Evolutionary conservation across 2,329 filamentous ascomycete species (phyloP).

Genomic region (Xylaria sp.): DNA sequence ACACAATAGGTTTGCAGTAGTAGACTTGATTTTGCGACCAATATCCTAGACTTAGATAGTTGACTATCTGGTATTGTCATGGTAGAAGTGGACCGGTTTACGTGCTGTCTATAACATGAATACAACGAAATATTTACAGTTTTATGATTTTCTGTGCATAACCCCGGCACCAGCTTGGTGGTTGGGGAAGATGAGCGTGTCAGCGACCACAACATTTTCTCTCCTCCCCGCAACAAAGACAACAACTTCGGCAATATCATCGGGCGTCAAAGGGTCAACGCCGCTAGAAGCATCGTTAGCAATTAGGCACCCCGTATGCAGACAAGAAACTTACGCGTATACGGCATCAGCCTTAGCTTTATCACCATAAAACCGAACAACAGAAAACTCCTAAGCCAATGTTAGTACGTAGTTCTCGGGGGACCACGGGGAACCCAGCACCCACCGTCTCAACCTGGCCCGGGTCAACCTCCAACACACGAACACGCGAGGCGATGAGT

Average conservation of each 20-base stretch:
- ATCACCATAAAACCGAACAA: constrained; percentile 78
- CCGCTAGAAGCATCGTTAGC: constrained; percentile 36
- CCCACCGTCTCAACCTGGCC: constrained; percentile 74
- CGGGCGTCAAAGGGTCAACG: constrained; percentile 71
- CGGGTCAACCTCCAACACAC: constrained; percentile 76
- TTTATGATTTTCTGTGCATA: constrained; percentile 39
- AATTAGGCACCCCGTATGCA: neutral
- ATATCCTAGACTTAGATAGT: neutral
- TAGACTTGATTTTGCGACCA: neutral
- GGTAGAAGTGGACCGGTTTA: neutral
- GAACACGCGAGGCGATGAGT: constrained; percentile 70
- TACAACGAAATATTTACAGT: constrained; percentile 11
- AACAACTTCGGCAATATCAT: constrained; percentile 79
- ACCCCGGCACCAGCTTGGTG: constrained; percentile 63
- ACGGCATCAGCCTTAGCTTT: constrained; percentile 79
- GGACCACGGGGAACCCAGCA: too few relatives aligned
- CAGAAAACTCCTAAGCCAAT: constrained; percentile 65
- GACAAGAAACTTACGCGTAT: constrained; percentile 54
- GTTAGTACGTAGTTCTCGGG: constrained; percentile 1
- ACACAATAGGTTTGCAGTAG: neutral
- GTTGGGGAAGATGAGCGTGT: constrained; percentile 76
- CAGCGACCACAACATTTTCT: constrained; percentile 82
- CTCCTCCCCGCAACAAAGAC: constrained; percentile 77
- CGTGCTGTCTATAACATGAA: constrained; percentile 22
- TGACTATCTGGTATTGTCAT: neutral